Base-by-base conservation (phyloP, 2,329 filamentous ascomycete genomes). In the Nigrospora sphaerica region DNA sequence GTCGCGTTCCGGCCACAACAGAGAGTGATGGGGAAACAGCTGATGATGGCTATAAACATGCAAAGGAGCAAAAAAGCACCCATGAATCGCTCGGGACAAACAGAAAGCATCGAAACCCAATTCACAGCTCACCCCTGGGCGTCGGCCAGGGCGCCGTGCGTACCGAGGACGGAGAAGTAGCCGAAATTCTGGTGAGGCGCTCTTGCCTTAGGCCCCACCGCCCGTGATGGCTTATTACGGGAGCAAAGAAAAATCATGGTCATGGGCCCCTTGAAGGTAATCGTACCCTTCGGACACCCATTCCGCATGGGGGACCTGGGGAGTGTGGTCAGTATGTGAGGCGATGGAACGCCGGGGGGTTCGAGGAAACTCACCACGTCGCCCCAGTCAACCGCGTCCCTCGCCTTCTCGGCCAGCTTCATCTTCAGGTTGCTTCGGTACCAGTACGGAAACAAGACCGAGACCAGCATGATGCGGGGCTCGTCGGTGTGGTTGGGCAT, bases 401-500 rank as follows among this genome's bases (percentile, higher is more conserved):
- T 56, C 31, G 62, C 45, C 38, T 48, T 56, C 16, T 49, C 48
- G 5, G 67, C 64, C 36, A 69, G 43, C 42, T 54, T 54, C 47
- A 67, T 49, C 42, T 53, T 57, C 49, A 65, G 54, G 6, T 60
- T 52, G 49, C 58, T 65, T 32, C 63, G 47, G 40, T 63, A 66
- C 62, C 68, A 72, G 14, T 52, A 53, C 4, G 68, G 61, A 54
- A 69, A 69, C 48, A 63, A 57, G 12, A 67, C 59, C 43, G 61
- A 58, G 23, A 60, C 62, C 11, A 58, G 61, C 72, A 75, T 75
- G 17, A 75, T 65, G 35, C 72, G 59, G 17, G 67, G 64, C 3
- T 67, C 60, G 13, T 63, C 49, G 2, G 63, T 64, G 37, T 57
- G 51, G 56, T 75, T 76, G n/a, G 72, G 69, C 62, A 69, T 72